Percentiles rank a stretch among this genome's conserved stretches.
Conservation (phyloP, 2,329 filamentous ascomycete genomes). For the Colletotrichum ledebouriae region DNA sequence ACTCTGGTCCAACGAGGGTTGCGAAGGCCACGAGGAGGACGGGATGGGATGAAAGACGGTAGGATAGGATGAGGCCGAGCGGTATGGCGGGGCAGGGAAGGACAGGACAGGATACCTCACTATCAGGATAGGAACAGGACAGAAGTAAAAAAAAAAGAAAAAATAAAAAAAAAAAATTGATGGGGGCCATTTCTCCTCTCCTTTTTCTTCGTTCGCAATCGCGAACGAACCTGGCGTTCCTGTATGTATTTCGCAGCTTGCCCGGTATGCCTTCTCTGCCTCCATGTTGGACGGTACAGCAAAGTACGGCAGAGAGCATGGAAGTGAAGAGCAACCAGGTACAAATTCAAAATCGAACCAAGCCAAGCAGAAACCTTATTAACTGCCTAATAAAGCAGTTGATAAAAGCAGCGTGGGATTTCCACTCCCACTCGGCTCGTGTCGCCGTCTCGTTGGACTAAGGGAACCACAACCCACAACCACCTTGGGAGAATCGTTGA, state of each 20-base stretch:
- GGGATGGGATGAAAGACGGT: conserved; percentile 2
- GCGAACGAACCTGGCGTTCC: conserved; percentile 39
- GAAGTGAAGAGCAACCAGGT: conserved; percentile 7
- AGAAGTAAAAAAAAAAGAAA: conserved; percentile 14
- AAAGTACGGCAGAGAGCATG: conserved; percentile 14
- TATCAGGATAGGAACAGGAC: conserved; percentile 11
- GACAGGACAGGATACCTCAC: conserved; percentile 7
- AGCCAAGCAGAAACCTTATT: conserved; percentile 5
- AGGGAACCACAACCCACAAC: conserved; percentile 8
- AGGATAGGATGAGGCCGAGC: conserved; percentile 22
- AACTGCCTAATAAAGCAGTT: conserved; percentile 1
- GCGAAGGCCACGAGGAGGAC: conserved; percentile 15
- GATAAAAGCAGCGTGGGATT: conserved; percentile 39
- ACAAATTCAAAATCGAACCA: conserved; percentile 3
- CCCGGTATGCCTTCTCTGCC: conserved; percentile 1
- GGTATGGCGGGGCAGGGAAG: conserved; percentile 7
- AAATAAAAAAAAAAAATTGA: too few relatives aligned
- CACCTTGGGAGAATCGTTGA: conserved; percentile 29
- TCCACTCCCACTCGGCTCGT: conserved; percentile 35
- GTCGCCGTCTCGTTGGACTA: conserved; percentile 40
- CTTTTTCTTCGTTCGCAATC: conserved; percentile 39
- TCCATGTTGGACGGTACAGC: not conserved
- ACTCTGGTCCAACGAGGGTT: conserved; percentile 26
- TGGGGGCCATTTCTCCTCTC: conserved; percentile 26
- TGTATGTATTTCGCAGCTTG: conserved; percentile 3